Percentiles rank a stretch among this genome's conserved stretches.
phyloP scores from a whole-genome alignment of 192 early-diverging fungal genomes.

The Coemansia sp. region DNA sequence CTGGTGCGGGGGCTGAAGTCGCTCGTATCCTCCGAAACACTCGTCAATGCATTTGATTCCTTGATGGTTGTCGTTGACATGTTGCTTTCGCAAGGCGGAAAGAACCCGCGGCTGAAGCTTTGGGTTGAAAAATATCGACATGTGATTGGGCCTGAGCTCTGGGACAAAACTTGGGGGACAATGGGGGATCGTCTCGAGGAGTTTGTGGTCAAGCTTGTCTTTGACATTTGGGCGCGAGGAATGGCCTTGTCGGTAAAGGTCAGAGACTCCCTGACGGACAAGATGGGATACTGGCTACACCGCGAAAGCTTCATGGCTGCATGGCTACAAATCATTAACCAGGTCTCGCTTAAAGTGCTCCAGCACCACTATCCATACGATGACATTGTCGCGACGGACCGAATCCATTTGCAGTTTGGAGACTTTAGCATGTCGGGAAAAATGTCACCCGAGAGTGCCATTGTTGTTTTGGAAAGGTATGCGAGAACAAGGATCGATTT shows the following conservation, averaged over 20 bases:
- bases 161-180: slow-evolving; percentile 50
- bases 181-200: slow-evolving; percentile 50
- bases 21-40: background rate
- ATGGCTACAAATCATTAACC: slow-evolving; percentile 34
- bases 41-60: slow-evolving; percentile 7
- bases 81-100: slow-evolving; percentile 47
- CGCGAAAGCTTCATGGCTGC: slow-evolving; percentile 30
- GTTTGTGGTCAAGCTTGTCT: slow-evolving; percentile 37
- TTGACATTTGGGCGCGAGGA: slow-evolving; percentile 41
- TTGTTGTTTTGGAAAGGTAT: slow-evolving; percentile 15
- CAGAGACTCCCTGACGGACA: slow-evolving; percentile 25
- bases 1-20: slow-evolving; percentile 27
- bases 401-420: slow-evolving; percentile 19
- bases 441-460: slow-evolving; percentile 16
- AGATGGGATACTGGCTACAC: slow-evolving; percentile 43
- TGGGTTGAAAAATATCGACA: slow-evolving; percentile 34
- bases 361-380: slow-evolving; percentile 33
- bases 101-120: slow-evolving; percentile 26
- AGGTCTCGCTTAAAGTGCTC: slow-evolving; percentile 26
- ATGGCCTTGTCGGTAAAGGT: slow-evolving; percentile 37
- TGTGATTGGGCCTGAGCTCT: slow-evolving; percentile 33
- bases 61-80: slow-evolving; percentile 39
- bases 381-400: slow-evolving; percentile 7
- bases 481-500: slow-evolving; percentile 19
- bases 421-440: slow-evolving; percentile 30